phyloP scores from a whole-genome alignment of 2,329 filamentous ascomycete species.

The Ophiobolus disseminans region DNA sequence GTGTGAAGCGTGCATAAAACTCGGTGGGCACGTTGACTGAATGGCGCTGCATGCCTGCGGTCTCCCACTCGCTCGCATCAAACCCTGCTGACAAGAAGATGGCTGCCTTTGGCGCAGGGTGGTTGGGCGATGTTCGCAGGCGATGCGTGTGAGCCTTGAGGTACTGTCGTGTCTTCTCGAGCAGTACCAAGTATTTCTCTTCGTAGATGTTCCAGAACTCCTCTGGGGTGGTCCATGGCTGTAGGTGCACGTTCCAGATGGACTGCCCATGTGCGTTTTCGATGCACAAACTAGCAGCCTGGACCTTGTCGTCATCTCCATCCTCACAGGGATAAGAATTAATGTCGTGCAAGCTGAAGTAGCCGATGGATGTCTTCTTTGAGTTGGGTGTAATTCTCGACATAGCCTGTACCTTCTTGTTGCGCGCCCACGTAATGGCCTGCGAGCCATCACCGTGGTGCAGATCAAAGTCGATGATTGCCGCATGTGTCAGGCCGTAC shows the following conservation, averaged over 20 bases:
- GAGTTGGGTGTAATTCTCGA: conserved; percentile 74
- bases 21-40: conserved; percentile 95
- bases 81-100: conserved; percentile 97
- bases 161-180: conserved; percentile 82
- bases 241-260: conserved; percentile 94
- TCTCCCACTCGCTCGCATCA: conserved; percentile 95
- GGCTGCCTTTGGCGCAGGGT: conserved; percentile 75
- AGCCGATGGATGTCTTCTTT: conserved; percentile 89
- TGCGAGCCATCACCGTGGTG: conserved; percentile 75
- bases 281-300: conserved; percentile 91
- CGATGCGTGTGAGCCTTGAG: conserved; percentile 75
- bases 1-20: conserved; percentile 91
- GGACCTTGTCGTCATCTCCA: conserved; percentile 92
- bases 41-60: conserved; percentile 91
- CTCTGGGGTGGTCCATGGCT: conserved; percentile 79
- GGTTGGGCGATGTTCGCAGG: conserved; percentile 63
- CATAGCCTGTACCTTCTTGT: conserved; percentile 69
- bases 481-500: conserved; percentile 90
- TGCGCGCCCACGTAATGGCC: conserved; percentile 89
- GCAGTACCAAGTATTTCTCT: conserved; percentile 73
- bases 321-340: conserved; percentile 97
- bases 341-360: conserved; percentile 97
- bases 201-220: conserved; percentile 94
- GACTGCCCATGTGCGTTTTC: conserved; percentile 93
- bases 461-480: conserved; percentile 62